Conservation (phyloP, 148 eudicot genomes). For the Amaranthus hypochondriacus region DNA sequence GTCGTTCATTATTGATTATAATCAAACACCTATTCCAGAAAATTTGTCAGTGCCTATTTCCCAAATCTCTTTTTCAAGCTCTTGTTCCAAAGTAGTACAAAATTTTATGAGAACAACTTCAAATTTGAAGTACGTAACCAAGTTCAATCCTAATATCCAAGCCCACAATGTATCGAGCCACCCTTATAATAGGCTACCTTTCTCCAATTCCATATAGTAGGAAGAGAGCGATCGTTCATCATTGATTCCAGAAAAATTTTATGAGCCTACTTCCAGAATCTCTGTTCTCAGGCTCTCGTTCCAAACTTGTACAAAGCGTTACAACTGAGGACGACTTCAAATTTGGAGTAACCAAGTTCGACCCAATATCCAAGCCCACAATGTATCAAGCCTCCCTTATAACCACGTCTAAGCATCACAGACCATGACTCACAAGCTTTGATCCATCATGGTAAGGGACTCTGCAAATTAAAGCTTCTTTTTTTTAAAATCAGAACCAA, state of each 20-base stretch:
- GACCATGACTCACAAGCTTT: background rate
- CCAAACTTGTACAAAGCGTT: background rate
- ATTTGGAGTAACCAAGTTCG: background rate
- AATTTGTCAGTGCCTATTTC: too few relatives aligned
- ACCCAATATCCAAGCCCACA: background rate
- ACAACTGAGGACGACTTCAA: background rate
- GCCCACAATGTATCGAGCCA: background rate
- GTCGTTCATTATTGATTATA: conserved; percentile 25
- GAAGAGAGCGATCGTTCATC: too few relatives aligned
- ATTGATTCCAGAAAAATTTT: too few relatives aligned
- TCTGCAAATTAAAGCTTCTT: background rate
- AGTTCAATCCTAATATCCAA: background rate
- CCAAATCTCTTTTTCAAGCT: background rate
- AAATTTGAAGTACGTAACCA: background rate
- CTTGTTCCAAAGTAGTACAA: background rate
- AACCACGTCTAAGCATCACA: background rate
- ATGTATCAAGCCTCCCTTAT: background rate
- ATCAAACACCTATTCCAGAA: background rate
- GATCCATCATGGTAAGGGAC: conserved; percentile 1
- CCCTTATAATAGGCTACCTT: background rate
- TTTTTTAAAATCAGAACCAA: too few relatives aligned
- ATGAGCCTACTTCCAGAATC: too few relatives aligned
- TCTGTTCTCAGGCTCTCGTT: too few relatives aligned
- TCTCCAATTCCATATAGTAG: too few relatives aligned
- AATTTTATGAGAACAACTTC: background rate